Conservation (phyloP, 2,329 filamentous ascomycete species). For the Didymosphaeria variabile region DNA sequence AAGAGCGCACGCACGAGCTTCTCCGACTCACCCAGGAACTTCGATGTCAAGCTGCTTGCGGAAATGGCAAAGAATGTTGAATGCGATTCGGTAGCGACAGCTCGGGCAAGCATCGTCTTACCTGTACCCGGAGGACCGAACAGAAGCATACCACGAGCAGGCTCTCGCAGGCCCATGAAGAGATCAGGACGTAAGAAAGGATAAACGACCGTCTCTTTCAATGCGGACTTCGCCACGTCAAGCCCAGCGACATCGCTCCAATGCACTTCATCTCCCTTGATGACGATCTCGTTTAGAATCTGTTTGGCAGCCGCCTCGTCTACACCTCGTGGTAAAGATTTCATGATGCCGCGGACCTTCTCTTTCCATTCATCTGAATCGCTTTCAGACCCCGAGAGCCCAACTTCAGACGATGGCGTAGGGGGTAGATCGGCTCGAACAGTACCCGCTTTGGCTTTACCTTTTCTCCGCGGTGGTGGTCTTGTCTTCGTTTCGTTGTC, state of each 20-base stretch:
- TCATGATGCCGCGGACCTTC: constrained; percentile 63
- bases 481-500: constrained; percentile 28
- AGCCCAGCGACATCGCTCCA: constrained; percentile 95
- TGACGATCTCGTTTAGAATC: constrained; percentile 94
- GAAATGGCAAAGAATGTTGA: constrained; percentile 98
- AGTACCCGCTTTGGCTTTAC: constrained; percentile 39
- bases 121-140: constrained; percentile 98
- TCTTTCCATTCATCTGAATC: constrained; percentile 50
- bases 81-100: constrained; percentile 91
- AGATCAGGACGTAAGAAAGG: constrained; percentile 94
- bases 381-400: constrained; percentile 31
- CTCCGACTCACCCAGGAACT: constrained; percentile 95
- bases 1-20: constrained; percentile 95
- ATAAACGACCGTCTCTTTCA: constrained; percentile 97
- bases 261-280: constrained; percentile 91
- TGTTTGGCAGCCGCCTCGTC: constrained; percentile 86
- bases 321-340: constrained; percentile 80
- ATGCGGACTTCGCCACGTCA: constrained; percentile 85
- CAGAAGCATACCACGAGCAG: constrained; percentile 91
- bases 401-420: constrained; percentile 42
- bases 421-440: constrained; percentile 43
- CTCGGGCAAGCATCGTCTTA: constrained; percentile 96
- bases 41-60: constrained; percentile 91
- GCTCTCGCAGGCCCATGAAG: constrained; percentile 94
- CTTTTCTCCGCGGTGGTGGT: constrained; percentile 36